Evolutionary conservation across 73 alveolate species (phyloP).

Genomic region (Breviolum minutum): DNA sequence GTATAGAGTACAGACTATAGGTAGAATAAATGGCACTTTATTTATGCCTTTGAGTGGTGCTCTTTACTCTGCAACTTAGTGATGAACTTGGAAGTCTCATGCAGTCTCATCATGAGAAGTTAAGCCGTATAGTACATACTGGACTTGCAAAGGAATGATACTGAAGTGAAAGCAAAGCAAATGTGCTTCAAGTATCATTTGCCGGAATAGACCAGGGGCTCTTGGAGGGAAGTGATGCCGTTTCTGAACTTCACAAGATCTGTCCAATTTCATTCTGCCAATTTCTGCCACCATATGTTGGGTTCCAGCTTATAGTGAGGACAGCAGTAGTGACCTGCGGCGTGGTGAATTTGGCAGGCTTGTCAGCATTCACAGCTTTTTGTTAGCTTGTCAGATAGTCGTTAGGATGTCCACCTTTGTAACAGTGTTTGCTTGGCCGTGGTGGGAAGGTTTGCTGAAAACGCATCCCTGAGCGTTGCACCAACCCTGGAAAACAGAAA

Average conservation of each 20-base stretch:
- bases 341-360: conserved; percentile 79
- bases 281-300: too few relatives aligned
- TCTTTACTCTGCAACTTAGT: too few relatives aligned
- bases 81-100: too few relatives aligned
- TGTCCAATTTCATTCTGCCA: background rate
- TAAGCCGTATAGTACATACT: too few relatives aligned
- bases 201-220: background rate
- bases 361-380: background rate
- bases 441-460: conserved; percentile 7
- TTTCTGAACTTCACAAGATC: too few relatives aligned
- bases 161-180: too few relatives aligned
- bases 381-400: background rate
- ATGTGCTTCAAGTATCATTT: background rate
- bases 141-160: too few relatives aligned
- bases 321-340: conserved; percentile 47
- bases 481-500: background rate
- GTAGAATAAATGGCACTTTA: too few relatives aligned
- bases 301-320: background rate
- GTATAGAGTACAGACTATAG: background rate
- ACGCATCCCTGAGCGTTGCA: conserved; percentile 46
- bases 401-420: too few relatives aligned
- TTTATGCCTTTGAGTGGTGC: too few relatives aligned
- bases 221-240: background rate
- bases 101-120: too few relatives aligned
- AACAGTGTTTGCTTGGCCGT: too few relatives aligned